Percentiles rank a stretch among this genome's conserved stretches.
Evolutionary conservation across 208 protist genomes (phyloP).

Genomic region (Trypanosoma mega): DNA sequence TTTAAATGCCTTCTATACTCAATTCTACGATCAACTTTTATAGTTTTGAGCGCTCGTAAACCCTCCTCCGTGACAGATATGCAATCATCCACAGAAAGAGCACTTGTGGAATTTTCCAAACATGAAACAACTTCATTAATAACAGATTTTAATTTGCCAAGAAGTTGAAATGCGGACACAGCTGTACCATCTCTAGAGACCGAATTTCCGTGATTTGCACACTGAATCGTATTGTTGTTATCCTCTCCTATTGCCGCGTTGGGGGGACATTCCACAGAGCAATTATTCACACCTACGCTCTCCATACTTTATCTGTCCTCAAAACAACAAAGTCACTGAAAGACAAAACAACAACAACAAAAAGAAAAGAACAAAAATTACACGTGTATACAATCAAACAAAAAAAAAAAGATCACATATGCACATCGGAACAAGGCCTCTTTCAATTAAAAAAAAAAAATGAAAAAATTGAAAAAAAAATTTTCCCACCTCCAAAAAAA

Average conservation of each 20-base stretch:
- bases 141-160: slow-evolving; percentile 57
- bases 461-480: slow-evolving; percentile 5
- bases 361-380: slow-evolving; percentile 4
- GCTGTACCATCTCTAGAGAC: not conserved
- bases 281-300: not conserved
- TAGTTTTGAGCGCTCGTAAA: slow-evolving; percentile 50
- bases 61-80: slow-evolving; percentile 69
- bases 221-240: not conserved
- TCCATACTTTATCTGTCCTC: slow-evolving; percentile 5
- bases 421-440: not conserved
- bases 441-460: not conserved
- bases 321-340: not conserved
- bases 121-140: slow-evolving; percentile 61
- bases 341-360: not conserved
- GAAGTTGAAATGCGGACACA: slow-evolving; percentile 12
- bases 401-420: slow-evolving; percentile 1
- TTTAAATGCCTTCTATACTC: slow-evolving; percentile 31
- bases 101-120: slow-evolving; percentile 42
- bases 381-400: slow-evolving; percentile 8
- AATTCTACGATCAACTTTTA: slow-evolving; percentile 62
- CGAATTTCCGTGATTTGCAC: not conserved
- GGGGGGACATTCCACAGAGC: slow-evolving; percentile 3
- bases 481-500: too few relatives aligned
- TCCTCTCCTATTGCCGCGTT: slow-evolving; percentile 8
- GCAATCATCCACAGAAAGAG: slow-evolving; percentile 61